phyloP scores from a whole-genome alignment of 2,329 filamentous ascomycete species.

The Colletotrichum somersetense region DNA sequence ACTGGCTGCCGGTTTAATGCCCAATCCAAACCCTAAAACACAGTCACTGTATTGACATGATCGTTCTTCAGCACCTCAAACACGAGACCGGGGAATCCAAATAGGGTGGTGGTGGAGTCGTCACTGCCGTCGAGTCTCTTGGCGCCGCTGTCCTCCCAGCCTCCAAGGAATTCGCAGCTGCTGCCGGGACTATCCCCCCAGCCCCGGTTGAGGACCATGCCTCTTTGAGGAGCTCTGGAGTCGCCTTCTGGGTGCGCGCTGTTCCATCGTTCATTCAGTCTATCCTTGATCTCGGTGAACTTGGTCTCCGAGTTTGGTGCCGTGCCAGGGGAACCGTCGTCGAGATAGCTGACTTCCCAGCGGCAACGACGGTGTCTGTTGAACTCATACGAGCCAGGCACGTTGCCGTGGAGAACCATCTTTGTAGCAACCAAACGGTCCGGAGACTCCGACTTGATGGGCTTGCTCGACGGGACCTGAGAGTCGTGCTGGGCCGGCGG shows the following conservation, averaged over 20 bases:
- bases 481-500: constrained; percentile 62
- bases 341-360: constrained; percentile 80
- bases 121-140: constrained; percentile 67
- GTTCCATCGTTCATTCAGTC: constrained; percentile 78
- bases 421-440: constrained; percentile 89
- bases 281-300: constrained; percentile 79
- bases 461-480: constrained; percentile 46
- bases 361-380: constrained; percentile 91
- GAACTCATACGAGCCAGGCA: constrained; percentile 96
- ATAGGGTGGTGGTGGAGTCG: constrained; percentile 82
- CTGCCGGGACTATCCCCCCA: constrained; percentile 94
- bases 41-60: constrained; percentile 87
- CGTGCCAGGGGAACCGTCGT: constrained; percentile 57
- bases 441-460: constrained; percentile 58
- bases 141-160: constrained; percentile 82
- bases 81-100: constrained; percentile 91
- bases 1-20: constrained; percentile 33
- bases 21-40: constrained; percentile 69
- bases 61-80: constrained; percentile 98
- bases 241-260: constrained; percentile 70
- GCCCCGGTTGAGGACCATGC: constrained; percentile 92
- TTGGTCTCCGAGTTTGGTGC: constrained; percentile 79
- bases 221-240: constrained; percentile 66
- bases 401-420: constrained; percentile 92
- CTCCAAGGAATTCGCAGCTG: constrained; percentile 86